phyloP scores from a whole-genome alignment of 371 early-diverging fungal genomes.

The Rhizopus delemar region DNA sequence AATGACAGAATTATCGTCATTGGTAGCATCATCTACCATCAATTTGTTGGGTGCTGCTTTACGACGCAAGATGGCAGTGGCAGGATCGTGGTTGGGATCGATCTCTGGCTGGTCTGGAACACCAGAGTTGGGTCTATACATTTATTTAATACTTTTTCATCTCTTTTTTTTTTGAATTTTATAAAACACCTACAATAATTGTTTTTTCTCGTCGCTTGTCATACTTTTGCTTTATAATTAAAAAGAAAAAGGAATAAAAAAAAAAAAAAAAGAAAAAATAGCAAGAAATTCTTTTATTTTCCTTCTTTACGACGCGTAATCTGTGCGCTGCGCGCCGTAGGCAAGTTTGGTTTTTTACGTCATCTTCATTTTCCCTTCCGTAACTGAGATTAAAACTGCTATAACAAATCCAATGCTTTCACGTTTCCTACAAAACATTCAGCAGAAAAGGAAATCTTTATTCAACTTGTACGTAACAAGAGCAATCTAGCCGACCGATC shows the following conservation, averaged over 20 bases:
- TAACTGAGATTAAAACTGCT: too few relatives aligned
- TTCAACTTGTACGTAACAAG: slow-evolving; percentile 71
- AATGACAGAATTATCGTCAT: slow-evolving; percentile 96
- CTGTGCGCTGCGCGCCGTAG: background rate
- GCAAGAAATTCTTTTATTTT: background rate
- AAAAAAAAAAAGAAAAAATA: slow-evolving; percentile 9
- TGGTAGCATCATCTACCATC: slow-evolving; percentile 94
- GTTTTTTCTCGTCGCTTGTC: slow-evolving; percentile 29
- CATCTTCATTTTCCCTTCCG: too few relatives aligned
- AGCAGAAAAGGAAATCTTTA: slow-evolving; percentile 62
- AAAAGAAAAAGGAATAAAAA: background rate
- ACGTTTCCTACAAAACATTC: slow-evolving; percentile 43
- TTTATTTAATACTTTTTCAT: background rate
- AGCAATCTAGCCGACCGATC: slow-evolving; percentile 71
- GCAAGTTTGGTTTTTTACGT: too few relatives aligned
- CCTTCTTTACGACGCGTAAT: slow-evolving; percentile 8
- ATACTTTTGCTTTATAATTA: slow-evolving; percentile 8
- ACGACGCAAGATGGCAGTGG: slow-evolving; percentile 93
- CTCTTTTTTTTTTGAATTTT: background rate
- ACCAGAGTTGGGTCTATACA: slow-evolving; percentile 51
- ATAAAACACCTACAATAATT: slow-evolving; percentile 23
- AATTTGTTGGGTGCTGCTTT: slow-evolving; percentile 96
- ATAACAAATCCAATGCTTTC: background rate
- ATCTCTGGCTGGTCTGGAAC: slow-evolving; percentile 36
- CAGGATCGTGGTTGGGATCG: slow-evolving; percentile 77